Evolutionary conservation across 768 basidiomycete genomes (phyloP).

Genomic region (Clitopilus passeckerianus): DNA sequence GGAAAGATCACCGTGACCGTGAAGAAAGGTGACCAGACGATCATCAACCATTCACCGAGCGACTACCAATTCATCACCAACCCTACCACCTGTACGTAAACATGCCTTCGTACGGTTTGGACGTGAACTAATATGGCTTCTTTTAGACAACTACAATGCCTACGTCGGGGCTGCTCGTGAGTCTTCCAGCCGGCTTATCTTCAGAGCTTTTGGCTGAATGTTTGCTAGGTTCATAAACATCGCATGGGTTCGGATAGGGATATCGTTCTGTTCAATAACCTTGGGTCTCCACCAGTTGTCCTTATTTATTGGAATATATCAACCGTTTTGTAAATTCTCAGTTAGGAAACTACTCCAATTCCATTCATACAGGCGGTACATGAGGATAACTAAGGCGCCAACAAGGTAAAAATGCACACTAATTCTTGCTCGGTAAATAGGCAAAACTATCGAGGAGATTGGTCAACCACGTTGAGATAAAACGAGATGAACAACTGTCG

Average conservation of each 20-base stretch:
- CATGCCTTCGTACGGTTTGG: background rate
- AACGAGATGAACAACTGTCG: no score
- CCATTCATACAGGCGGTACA: no score
- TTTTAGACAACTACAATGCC: constrained; percentile 59
- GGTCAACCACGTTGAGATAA: no score
- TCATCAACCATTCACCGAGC: constrained; percentile 42
- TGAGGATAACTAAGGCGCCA: no score
- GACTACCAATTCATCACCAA: constrained; percentile 35
- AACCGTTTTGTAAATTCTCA: background rate
- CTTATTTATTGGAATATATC: background rate
- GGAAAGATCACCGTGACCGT: constrained; percentile 55
- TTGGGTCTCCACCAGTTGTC: background rate
- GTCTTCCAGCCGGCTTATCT: constrained; percentile 4
- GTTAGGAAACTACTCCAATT: no score
- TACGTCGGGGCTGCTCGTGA: constrained; percentile 47
- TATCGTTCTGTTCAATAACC: no score
- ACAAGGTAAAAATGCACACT: no score
- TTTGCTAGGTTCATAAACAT: background rate
- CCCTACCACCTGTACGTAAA: constrained; percentile 30
- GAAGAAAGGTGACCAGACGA: constrained; percentile 40
- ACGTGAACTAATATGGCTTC: constrained; percentile 10
- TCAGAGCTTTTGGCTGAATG: no score
- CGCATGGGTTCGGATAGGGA: no score
- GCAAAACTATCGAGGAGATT: no score
- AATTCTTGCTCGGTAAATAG: no score